Evolutionary conservation across 1,139 yeast species (phyloP), one percentile per base, ranked within the genome.

Genomic region (Geotrichum histeridarum): DNA sequence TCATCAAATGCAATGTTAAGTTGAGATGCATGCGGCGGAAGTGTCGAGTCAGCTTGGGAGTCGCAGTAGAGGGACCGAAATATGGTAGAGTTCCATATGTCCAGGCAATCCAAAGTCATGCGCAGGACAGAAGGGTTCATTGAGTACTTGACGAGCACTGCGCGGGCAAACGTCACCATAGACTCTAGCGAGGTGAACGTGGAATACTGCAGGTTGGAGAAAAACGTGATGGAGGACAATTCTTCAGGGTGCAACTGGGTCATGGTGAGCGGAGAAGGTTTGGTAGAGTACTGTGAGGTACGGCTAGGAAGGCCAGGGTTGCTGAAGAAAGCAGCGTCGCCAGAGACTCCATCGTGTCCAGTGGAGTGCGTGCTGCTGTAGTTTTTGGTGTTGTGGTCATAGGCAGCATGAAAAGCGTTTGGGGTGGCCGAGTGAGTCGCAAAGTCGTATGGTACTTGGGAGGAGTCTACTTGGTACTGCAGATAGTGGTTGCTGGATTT

Each of bases 1-100:
- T 14, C 41, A n/a, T 35, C 42, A 17, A 11, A 46, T 14, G 41
- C 51, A 31, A 33, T 32, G 22, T 44, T 12, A 14, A 32, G 33
- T 11, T 50, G 50, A 35, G 37, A 41, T 30, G 33, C 38, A 32
- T 44, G 48, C 6, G 54, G 47, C 48, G 46, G 15, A 27, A 51
- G 37, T n/a, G 42, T 6, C 30, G 33, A 32, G 41, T 35, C 8
- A 22, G 45, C 44, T 36, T 48, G 51, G 4, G 46, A 12, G n/a
- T 42, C 46, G 33, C 42, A 30, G 30, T 27, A 18, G 14, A 53
- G 42, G n/a, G 55, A 53, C 36, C 42, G 45, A 8, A 15, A 37
- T n/a, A 53, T 30, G 33, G 48, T 37, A 14, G 42, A 30, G 49
- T 22, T 48, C 55, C 55, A 53, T 9, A 45, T 31, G 17, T 53